A percentile compares a stretch with the other conserved stretches of the same genome.
Evolutionary conservation across 495 filamentous ascomycete species (phyloP).

Genomic region (Aspergillus funiculosus): DNA sequence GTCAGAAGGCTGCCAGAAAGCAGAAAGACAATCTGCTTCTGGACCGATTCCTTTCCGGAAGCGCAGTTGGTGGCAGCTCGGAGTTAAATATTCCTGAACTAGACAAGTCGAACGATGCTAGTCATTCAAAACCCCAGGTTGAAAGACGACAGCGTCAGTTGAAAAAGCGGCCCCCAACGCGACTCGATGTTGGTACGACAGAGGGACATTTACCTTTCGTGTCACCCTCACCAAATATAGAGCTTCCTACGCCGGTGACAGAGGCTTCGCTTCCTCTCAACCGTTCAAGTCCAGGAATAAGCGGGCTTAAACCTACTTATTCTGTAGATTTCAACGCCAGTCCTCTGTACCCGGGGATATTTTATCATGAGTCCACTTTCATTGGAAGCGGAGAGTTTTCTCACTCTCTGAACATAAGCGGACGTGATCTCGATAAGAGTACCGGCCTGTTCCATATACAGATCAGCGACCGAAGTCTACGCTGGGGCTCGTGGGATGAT

Average conservation of each 20-base stretch:
- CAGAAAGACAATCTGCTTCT: constrained; percentile 28
- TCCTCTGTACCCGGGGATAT: constrained; percentile 61
- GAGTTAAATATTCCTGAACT: not conserved
- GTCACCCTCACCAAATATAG: constrained; percentile 15
- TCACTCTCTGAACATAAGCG: constrained; percentile 39
- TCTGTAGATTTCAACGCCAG: constrained; percentile 68
- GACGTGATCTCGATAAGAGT: constrained; percentile 29
- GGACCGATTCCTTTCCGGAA: constrained; percentile 35
- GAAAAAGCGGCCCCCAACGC: constrained; percentile 49
- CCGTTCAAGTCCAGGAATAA: constrained; percentile 29
- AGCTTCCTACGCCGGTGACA: constrained; percentile 2
- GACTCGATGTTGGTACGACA: constrained; percentile 39
- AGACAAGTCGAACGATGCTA: constrained; percentile 1
- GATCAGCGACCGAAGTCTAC: constrained; percentile 46
- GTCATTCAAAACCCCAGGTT: not conserved
- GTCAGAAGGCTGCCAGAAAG: constrained; percentile 12
- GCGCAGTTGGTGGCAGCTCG: not conserved
- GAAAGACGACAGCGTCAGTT: constrained; percentile 23
- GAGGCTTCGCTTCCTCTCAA: constrained; percentile 2
- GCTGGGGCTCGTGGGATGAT: constrained; percentile 69
- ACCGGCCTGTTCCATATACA: constrained; percentile 31
- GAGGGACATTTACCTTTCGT: constrained; percentile 17
- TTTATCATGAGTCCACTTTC: constrained; percentile 70
- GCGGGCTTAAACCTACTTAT: constrained; percentile 55
- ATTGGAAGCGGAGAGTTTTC: constrained; percentile 66